phyloP scores from a whole-genome alignment of 352 stramenopile species.

The Peronospora destructor region DNA sequence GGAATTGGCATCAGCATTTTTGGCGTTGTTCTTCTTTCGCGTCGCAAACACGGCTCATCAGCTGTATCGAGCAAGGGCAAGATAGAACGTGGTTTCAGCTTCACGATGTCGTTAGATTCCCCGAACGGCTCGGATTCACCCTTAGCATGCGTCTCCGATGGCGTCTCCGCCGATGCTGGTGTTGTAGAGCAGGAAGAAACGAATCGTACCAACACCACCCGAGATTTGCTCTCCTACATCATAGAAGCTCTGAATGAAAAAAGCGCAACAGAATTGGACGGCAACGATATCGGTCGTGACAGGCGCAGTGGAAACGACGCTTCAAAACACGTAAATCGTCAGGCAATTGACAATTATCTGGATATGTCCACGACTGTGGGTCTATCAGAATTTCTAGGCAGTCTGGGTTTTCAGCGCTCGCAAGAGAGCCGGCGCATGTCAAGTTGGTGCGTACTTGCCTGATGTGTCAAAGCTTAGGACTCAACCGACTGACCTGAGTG shows the following conservation, averaged over 20 bases:
- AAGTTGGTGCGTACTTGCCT: constrained; percentile 18
- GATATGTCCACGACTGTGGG: constrained; percentile 75
- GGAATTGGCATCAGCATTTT: constrained; percentile 77
- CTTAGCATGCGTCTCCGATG: constrained; percentile 13
- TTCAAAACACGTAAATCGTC: constrained; percentile 54
- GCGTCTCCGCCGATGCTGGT: constrained; percentile 1
- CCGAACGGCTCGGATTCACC: constrained; percentile 16
- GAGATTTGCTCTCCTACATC: constrained; percentile 13
- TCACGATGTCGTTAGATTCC: constrained; percentile 30
- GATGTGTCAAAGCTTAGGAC: not conserved
- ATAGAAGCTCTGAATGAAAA: constrained; percentile 20
- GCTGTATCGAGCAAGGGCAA: constrained; percentile 41
- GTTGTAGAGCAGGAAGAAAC: constrained; percentile 8
- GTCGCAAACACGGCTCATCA: constrained; percentile 46
- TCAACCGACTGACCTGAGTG: not conserved
- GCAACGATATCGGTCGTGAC: constrained; percentile 17
- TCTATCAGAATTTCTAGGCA: constrained; percentile 57
- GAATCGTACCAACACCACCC: constrained; percentile 2
- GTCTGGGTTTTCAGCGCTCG: constrained; percentile 48
- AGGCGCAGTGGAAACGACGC: constrained; percentile 29
- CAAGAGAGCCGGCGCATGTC: constrained; percentile 53
- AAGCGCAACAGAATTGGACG: constrained; percentile 29
- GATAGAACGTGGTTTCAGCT: constrained; percentile 59
- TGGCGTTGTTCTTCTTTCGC: constrained; percentile 75
- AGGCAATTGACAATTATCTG: constrained; percentile 82